These are phyloP conservation scores for Lachnum nothofagi DNA, from an alignment of 2,329 filamentous ascomycete species.

Conservation along the genomic window DNA sequence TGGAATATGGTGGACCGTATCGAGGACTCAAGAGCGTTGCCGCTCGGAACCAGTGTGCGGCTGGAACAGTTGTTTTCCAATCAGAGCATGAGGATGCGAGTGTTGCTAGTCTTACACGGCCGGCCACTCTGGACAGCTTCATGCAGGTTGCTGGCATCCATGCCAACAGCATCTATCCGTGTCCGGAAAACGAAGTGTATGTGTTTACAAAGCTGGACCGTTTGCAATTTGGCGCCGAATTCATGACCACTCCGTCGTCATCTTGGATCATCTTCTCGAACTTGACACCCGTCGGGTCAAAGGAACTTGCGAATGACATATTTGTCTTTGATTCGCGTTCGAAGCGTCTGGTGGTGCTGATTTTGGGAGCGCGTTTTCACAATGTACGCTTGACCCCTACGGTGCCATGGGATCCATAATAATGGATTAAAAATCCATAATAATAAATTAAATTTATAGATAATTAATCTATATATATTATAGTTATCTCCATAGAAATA, in stretches of 20 bases:
- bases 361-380: not conserved
- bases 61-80: not conserved
- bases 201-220: not conserved
- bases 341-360: not conserved
- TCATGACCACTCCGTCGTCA: not conserved
- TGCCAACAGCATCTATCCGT: constrained; percentile 4
- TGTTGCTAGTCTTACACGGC: not conserved
- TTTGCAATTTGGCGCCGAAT: not conserved
- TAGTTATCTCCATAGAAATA: too few species aligned
- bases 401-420: too few species aligned
- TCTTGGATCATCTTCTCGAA: constrained; percentile 8
- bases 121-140: constrained; percentile 30
- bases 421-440: too few species aligned
- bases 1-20: not conserved
- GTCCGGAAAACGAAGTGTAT: not conserved
- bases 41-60: not conserved
- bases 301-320: constrained; percentile 1
- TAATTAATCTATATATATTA: too few species aligned
- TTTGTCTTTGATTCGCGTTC: constrained; percentile 5
- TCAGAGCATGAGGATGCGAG: not conserved
- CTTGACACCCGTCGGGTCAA: not conserved
- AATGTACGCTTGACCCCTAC: too few species aligned
- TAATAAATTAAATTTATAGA: too few species aligned
- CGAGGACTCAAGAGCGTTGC: not conserved
- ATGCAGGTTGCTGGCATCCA: constrained; percentile 33